Evolutionary conservation across 2,329 filamentous ascomycete genomes (phyloP).

Genomic region (Berkeleyomyces basicola): DNA sequence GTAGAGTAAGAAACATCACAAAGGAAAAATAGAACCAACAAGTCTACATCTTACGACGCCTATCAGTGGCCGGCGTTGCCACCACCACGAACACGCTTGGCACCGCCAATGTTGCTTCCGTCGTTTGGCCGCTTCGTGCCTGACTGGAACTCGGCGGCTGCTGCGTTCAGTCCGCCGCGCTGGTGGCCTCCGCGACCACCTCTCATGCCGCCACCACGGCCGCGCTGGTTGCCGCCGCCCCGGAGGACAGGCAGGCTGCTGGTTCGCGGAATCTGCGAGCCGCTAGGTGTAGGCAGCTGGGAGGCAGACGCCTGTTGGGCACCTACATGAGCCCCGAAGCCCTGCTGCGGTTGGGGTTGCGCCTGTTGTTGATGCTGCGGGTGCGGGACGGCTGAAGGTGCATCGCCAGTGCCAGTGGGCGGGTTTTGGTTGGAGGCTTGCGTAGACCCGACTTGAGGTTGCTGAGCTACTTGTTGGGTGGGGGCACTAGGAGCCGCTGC

Average conservation of each 20-base stretch:
- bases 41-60: not conserved
- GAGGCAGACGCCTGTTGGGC: constrained; percentile 1
- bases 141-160: constrained; percentile 38
- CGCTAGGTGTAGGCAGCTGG: constrained; percentile 2
- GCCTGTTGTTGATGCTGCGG: constrained; percentile 10
- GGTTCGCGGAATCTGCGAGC: constrained; percentile 8
- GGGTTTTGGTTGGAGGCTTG: not conserved
- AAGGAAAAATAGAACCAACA: not conserved
- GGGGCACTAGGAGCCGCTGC: not conserved
- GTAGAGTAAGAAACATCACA: not conserved
- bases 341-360: constrained; percentile 5
- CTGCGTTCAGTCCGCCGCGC: constrained; percentile 28
- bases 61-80: not conserved
- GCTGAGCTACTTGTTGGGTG: not conserved
- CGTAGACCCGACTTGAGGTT: not conserved
- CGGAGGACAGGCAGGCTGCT: constrained; percentile 27
- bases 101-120: constrained; percentile 30
- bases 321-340: constrained; percentile 4
- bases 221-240: constrained; percentile 20
- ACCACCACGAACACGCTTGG: constrained; percentile 26
- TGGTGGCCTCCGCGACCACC: constrained; percentile 25
- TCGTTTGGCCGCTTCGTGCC: constrained; percentile 38
- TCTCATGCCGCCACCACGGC: constrained; percentile 19
- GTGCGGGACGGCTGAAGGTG: not conserved
- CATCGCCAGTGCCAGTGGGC: not conserved